Evolutionary conservation across 176 grass and related monocot species (phyloP).

Genomic region (Oryza glaberrima): DNA sequence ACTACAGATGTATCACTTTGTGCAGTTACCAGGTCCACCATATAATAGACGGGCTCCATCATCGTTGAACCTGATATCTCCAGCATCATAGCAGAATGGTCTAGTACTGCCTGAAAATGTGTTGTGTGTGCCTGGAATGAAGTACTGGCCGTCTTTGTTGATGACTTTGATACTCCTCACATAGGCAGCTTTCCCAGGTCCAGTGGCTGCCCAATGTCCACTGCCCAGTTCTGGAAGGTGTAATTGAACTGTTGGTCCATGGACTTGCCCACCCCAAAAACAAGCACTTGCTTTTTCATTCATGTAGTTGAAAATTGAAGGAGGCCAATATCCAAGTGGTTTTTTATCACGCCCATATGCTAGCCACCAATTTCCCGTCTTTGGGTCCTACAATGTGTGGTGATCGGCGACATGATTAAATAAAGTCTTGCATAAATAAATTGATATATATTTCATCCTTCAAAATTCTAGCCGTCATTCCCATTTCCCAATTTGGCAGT

Average conservation of each 20-base stretch:
- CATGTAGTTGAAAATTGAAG: constrained; percentile 20
- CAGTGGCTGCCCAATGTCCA: constrained; percentile 21
- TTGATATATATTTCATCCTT: background rate
- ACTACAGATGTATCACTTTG: background rate
- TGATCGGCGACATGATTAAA: background rate
- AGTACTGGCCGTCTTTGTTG: background rate
- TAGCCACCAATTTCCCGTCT: constrained; percentile 38
- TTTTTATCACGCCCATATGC: background rate
- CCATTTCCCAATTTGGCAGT: background rate
- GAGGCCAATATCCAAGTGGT: constrained; percentile 38
- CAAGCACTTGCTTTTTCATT: background rate
- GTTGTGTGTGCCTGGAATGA: background rate
- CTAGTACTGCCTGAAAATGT: background rate
- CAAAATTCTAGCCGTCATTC: background rate
- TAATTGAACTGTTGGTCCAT: background rate
- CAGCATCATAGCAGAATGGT: background rate
- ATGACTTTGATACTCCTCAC: background rate
- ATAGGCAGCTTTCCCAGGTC: constrained; percentile 40
- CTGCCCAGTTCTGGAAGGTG: constrained; percentile 27
- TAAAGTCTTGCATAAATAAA: background rate
- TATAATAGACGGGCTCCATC: background rate
- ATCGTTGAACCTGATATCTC: background rate
- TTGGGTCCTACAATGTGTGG: constrained; percentile 2
- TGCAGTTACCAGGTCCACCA: background rate
- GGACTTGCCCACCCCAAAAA: constrained; percentile 19